A percentile compares a stretch with the other conserved stretches of the same genome.
Evolutionary conservation across 345 rosid species (phyloP).

Genomic region (Citrus australasica): DNA sequence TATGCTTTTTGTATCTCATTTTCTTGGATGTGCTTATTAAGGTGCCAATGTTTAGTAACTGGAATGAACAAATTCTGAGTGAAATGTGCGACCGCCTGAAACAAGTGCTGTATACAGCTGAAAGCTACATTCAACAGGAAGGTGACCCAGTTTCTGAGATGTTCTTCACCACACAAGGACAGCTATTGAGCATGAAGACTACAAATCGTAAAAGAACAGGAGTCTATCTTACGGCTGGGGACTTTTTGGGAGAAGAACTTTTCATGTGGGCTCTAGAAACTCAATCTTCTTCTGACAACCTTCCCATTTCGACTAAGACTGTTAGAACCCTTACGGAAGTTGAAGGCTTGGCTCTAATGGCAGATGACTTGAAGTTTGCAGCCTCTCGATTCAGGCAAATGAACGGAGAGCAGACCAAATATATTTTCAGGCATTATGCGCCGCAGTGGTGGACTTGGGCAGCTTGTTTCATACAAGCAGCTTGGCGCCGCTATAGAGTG

Average conservation of each 20-base stretch:
- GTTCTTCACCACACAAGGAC: constrained; percentile 92
- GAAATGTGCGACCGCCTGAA: constrained; percentile 85
- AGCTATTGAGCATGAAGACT: constrained; percentile 49
- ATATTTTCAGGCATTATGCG: constrained; percentile 71
- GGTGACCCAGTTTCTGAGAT: constrained; percentile 91
- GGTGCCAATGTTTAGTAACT: constrained; percentile 84
- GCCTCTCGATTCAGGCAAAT: constrained; percentile 81
- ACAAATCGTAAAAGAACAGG: constrained; percentile 79
- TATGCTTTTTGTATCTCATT: not conserved
- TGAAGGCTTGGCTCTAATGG: constrained; percentile 78
- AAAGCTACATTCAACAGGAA: constrained; percentile 75
- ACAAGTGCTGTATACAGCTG: constrained; percentile 78
- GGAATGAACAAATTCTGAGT: constrained; percentile 80
- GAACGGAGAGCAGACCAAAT: constrained; percentile 76
- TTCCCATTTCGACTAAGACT: constrained; percentile 82
- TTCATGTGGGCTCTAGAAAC: constrained; percentile 91
- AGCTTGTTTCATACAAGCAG: constrained; percentile 84
- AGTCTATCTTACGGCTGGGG: constrained; percentile 68
- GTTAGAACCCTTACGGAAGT: constrained; percentile 73
- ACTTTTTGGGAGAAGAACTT: constrained; percentile 91
- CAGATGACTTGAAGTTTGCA: constrained; percentile 73
- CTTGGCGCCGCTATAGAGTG: constrained; percentile 66
- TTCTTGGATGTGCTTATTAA: constrained; percentile 13
- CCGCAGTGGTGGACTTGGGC: constrained; percentile 95
- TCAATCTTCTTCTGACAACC: constrained; percentile 56